phyloP scores from a whole-genome alignment of 768 basidiomycete species.

The Phaffia australis region DNA sequence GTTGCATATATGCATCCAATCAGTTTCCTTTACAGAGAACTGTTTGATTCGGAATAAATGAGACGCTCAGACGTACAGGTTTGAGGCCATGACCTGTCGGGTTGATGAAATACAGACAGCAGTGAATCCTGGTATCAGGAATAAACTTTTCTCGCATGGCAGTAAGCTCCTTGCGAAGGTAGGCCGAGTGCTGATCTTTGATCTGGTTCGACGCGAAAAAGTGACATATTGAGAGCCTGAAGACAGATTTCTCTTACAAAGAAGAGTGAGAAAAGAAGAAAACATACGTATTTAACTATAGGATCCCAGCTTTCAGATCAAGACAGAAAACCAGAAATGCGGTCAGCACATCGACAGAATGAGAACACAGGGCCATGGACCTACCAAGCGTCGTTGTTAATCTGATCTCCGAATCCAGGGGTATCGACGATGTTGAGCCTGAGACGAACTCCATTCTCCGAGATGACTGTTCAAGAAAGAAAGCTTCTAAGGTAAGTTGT shows the following conservation, averaged over 20 bases:
- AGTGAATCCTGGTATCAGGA: conserved; percentile 96
- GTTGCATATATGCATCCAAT: neutral
- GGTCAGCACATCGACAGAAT: neutral
- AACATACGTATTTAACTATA: conserved; percentile 82
- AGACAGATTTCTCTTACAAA: neutral
- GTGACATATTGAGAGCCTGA: neutral
- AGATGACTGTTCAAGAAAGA: conserved; percentile 54
- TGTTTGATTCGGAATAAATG: neutral
- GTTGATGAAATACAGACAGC: conserved; percentile 95
- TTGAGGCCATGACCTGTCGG: conserved; percentile 96
- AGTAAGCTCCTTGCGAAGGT: conserved; percentile 95
- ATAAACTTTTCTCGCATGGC: conserved; percentile 98
- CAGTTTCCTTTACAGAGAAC: neutral
- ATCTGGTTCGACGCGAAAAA: conserved; percentile 30
- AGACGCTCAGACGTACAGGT: conserved; percentile 40
- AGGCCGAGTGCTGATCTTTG: conserved; percentile 90
- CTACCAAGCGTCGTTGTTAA: conserved; percentile 97
- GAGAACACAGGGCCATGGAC: conserved; percentile 30
- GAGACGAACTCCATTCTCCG: conserved; percentile 88
- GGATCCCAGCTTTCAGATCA: conserved; percentile 75
- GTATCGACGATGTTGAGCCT: conserved; percentile 97
- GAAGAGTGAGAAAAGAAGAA: neutral
- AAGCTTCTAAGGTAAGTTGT: neutral
- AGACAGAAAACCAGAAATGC: neutral
- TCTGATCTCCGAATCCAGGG: conserved; percentile 93